A percentile compares a stretch with the other conserved stretches of the same genome.
Evolutionary conservation across 1,284 basidiomycete species (phyloP).

Genomic region (Sanghuangporus weigelae): DNA sequence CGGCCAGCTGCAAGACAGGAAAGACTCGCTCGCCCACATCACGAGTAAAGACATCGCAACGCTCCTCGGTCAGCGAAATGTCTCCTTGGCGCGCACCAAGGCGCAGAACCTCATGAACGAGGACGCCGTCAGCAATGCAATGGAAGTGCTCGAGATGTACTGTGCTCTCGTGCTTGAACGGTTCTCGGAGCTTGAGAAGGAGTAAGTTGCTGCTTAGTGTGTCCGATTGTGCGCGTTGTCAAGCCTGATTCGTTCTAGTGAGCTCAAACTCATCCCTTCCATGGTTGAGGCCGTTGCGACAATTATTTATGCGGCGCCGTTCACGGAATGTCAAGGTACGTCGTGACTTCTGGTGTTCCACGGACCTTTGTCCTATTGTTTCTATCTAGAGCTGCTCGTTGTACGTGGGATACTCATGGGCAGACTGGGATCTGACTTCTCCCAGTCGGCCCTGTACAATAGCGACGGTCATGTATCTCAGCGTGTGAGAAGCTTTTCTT

Average conservation of each 20-base stretch:
- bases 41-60: conserved; percentile 62
- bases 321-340: conserved; percentile 53
- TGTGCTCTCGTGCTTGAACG: conserved; percentile 55
- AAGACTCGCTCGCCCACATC: conserved; percentile 57
- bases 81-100: conserved; percentile 60
- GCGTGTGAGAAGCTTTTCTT: conserved; percentile 34
- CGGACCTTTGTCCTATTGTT: neutral
- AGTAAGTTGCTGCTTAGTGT: conserved; percentile 29
- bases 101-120: conserved; percentile 61
- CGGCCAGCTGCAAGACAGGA: conserved; percentile 62
- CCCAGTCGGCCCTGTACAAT: conserved; percentile 46
- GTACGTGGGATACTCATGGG: conserved; percentile 51
- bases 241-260: conserved; percentile 27
- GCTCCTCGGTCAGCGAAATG: conserved; percentile 53
- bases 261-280: conserved; percentile 34
- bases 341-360: conserved; percentile 2
- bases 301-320: conserved; percentile 57
- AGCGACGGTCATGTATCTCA: conserved; percentile 50
- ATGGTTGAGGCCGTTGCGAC: conserved; percentile 61
- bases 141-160: conserved; percentile 63
- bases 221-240: conserved; percentile 1
- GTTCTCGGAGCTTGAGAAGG: conserved; percentile 49
- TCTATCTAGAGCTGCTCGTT: conserved; percentile 45
- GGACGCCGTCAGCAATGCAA: conserved; percentile 52
- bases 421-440: conserved; percentile 52